Conservation (phyloP, 176 grass and related monocot species). For the Phragmites australis region DNA sequence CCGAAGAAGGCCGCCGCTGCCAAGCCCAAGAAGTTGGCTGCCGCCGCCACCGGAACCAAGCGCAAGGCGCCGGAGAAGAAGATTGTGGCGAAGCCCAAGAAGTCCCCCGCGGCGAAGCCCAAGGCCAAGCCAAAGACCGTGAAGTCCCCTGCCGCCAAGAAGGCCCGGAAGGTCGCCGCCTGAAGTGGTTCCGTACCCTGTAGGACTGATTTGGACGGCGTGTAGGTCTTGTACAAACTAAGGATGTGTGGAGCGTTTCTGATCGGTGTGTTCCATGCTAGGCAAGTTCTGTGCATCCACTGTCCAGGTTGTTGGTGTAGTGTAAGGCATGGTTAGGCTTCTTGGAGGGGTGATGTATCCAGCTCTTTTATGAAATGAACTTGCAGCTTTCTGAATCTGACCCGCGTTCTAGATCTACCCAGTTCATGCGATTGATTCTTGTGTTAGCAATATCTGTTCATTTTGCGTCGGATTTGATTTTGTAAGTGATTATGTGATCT, state of each 20-base stretch:
- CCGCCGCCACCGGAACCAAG: conserved; percentile 27
- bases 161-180: conserved; percentile 40
- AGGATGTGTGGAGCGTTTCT: neutral
- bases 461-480: no score
- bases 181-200: neutral
- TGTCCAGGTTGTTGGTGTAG: neutral
- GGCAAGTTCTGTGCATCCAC: neutral
- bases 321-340: neutral
- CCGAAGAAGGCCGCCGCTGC: neutral
- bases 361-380: neutral
- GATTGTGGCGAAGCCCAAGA: conserved; percentile 37
- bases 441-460: no score
- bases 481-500: no score
- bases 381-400: neutral
- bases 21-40: conserved; percentile 35
- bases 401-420: neutral
- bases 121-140: conserved; percentile 56
- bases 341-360: neutral
- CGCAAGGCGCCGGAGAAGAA: conserved; percentile 53
- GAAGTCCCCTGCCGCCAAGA: conserved; percentile 42
- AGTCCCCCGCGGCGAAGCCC: conserved; percentile 22
- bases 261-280: neutral
- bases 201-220: neutral
- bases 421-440: no score
- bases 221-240: conserved; percentile 48